Evolutionary conservation across 2,329 filamentous ascomycete genomes (phyloP), one percentile per base, ranked within the genome.

Genomic region (Apiospora koreana): DNA sequence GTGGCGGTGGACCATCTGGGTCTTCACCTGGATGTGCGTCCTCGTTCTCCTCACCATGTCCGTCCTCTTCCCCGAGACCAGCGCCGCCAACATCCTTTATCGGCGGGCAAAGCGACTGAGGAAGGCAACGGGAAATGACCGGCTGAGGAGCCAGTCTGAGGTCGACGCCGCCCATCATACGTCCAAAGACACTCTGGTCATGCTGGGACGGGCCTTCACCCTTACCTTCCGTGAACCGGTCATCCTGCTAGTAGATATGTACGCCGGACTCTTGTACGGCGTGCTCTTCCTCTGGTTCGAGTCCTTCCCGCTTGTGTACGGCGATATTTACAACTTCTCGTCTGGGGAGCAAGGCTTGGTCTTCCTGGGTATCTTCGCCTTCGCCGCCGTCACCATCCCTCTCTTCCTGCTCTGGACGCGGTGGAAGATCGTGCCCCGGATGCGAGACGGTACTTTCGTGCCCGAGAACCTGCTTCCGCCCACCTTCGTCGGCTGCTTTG

Each of bases 131-230:
- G 84, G 84, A 10, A 86, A 86, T 81, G 74, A 48, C 46, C 70
- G 74, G 23, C 73, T 79, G 38, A 79, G 86, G 64, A 82, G 90
- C 69, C 88, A 91, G 80, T 88, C 88, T 3, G 77, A 78, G 84
- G 83, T 75, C 76, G 86, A 54, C 83, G 84, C 18, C 81, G 84
- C 7, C 58, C 68, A 25, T 77, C 76, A 16, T 76, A 74, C 69
- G 69, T 79, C n/a, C 78, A 80, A 62, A 69, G 70, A 12, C 78
- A 78, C 80, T 0, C 72, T 74, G 16, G 76, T 81, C 38, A 74
- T 82, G 14, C 79, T 85, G 69, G 68, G 75, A 2, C 76, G 77
- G 18, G 79, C 81, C 21, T 80, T 85, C 14, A 73, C 82, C n/a
- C 80, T 84, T 25, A 41, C 83, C 6, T 75, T 78, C 9, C 84